Conservation (phyloP, 2,329 filamentous ascomycete species). For the Fusarium solani-melongenae region DNA sequence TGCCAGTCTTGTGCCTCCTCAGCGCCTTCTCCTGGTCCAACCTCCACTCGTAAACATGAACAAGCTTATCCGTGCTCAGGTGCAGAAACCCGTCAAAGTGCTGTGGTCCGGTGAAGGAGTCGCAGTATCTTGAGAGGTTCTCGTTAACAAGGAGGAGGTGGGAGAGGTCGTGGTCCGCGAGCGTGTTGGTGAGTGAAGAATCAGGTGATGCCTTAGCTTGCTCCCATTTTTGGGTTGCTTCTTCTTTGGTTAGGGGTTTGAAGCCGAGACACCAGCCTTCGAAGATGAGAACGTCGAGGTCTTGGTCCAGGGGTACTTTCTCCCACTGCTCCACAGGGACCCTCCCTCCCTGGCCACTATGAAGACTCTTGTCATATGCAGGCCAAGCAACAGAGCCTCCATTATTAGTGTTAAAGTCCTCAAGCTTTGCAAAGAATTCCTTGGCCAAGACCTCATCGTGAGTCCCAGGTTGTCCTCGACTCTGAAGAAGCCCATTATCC, state of each 20-base stretch:
- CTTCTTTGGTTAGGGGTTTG: slow-evolving; percentile 19
- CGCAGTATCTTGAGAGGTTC: slow-evolving; percentile 36
- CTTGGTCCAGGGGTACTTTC: slow-evolving; percentile 9
- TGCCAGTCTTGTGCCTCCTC: slow-evolving; percentile 31
- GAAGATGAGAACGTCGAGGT: slow-evolving; percentile 39
- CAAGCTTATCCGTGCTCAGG: slow-evolving; percentile 35
- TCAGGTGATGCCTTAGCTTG: slow-evolving; percentile 7
- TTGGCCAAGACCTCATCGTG: slow-evolving; percentile 30
- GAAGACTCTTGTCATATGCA: slow-evolving; percentile 39
- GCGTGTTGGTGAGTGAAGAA: slow-evolving; percentile 13
- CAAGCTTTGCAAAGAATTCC: slow-evolving; percentile 23
- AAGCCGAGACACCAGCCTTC: slow-evolving; percentile 43
- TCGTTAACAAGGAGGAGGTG: slow-evolving; percentile 37
- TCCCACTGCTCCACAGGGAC: slow-evolving; percentile 31
- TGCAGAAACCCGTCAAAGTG: slow-evolving; percentile 38
- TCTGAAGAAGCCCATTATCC: slow-evolving; percentile 30
- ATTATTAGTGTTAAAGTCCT: neutral
- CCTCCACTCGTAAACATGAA: slow-evolving; percentile 40
- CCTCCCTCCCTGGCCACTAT: slow-evolving; percentile 35
- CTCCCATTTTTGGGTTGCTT: slow-evolving; percentile 32
- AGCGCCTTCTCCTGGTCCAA: slow-evolving; percentile 33
- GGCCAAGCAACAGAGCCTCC: slow-evolving; percentile 29
- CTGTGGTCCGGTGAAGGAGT: slow-evolving; percentile 28
- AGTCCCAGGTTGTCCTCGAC: slow-evolving; percentile 38
- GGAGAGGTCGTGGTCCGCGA: slow-evolving; percentile 27